Base-by-base conservation (phyloP, 2,329 filamentous ascomycete species). In the Gremmenia infestans region DNA sequence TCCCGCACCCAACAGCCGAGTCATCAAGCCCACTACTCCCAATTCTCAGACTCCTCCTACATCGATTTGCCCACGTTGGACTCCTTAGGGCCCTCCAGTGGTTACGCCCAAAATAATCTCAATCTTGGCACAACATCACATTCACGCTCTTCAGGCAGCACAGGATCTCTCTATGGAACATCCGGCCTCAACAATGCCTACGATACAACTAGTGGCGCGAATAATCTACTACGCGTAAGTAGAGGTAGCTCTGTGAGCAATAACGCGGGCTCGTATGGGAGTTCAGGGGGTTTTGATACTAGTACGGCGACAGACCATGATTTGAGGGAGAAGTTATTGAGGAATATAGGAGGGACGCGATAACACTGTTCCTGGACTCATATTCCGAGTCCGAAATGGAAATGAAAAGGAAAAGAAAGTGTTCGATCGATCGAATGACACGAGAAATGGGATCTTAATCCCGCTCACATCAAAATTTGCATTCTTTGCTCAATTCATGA, bases 41-140 rank as follows among this genome's bases (percentile, higher is more conserved):
- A 66, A 45, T 68, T 66, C 45, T 57, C 65, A 4, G 65, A 67
- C 25, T 60, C 66, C 4, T 61, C 67, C 5, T 69, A 63, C 43
- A 60, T 68, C 22, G 67, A 70, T 49, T 57, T 70, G 1, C 67
- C 67, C 11, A 67, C 66, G 11, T 52, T 69, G 0, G 67, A 70
- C 14, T 65, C 64, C 5, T 55, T 69, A 14, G 64, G 65, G 4
- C 66, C 68, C 48, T 55, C 55, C 9, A 59, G 60, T 17, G 53
- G 43, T 23, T 63, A 58, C 47, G 58, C 54, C 19, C 55, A 59
- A 53, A 48, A 22, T 25, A 42, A 45, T 39, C 48, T 56, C 23
- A 57, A 56, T 2, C 36, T 59, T 15, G 52, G 53, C 52, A 50
- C 53, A 49, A 56, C 55, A 28, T 53, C 57, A 7, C 51, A 57